Evolutionary conservation across 805 yeast species (phyloP), one percentile per base, ranked within the genome.

Genomic region (Clavispora asparagi): DNA sequence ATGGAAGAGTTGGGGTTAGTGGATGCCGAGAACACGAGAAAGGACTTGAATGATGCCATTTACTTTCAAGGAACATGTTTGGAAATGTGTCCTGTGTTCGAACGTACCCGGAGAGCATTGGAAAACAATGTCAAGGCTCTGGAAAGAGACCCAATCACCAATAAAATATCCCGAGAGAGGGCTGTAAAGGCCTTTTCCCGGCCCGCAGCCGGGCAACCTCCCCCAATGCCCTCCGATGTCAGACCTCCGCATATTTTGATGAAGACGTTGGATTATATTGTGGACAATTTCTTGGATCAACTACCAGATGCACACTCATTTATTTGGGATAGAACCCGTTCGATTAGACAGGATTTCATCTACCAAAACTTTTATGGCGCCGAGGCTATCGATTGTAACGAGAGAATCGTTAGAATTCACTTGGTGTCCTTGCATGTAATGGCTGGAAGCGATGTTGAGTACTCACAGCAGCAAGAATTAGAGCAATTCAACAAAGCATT

Each of bases 201-300:
- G 56, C 97, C 99, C 0, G 96, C 96, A 14, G 97, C 98, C 0
- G 99, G 98, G 7, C 97, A 94, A 56, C 96, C 97, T 1, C 98
- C 97, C 1, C 95, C 98, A 3, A 70, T 94, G 47, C 99, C 99
- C 0, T 89, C 97, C 1, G 99, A 94, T 62, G 99, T 94, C 4
- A 75, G 99, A 50, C 96, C 99, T 1, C 99, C 99, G 0, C 77
- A 76, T 45, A 71, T 91, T 1, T 66, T 94, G 37, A 76, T 74
- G 11, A 58, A 71, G 31, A 83, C 97, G 0, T 66, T 94, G 49
- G 74, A 85, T 48, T 88, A 87, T 61, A 73, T 94, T 31, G 77
- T 88, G 7, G 81, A 81, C 16, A 75, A 79, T 36, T 64, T 85
- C 1, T 63, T 92, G 12, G 78, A 78, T 0, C 72, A 79, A 33